Evolutionary conservation across 225 moss, liverwort and hornwort genomes (phyloP), one percentile per base, ranked within the genome.

Genomic region (Bryum argenteum): DNA sequence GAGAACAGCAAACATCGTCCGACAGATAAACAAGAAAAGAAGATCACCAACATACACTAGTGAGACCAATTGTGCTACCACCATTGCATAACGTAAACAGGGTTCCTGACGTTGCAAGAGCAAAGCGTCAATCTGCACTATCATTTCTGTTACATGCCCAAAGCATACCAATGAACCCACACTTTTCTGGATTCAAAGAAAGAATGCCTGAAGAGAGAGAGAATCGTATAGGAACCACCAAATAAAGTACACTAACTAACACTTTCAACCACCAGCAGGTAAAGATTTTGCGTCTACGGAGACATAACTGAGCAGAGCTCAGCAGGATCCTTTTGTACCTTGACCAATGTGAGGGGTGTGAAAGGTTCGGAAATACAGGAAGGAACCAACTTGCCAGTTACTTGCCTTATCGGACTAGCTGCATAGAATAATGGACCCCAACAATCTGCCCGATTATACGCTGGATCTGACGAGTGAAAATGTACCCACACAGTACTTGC

Each of bases 371-470:
- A 68, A 67, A 87, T 63, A 71, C 76, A 65, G 62, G 81, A 74
- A 56, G 76, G 77, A 28, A 72, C 69, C 53, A 79, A 77, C 64
- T 79, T 75, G 84, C 84, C 81, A 61, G 79, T 68, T 53, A 77
- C 77, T 33, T 69, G 68, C 63, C 84, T 84, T 60, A 84, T 72
- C 8, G 83, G 81, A 71, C 79, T 81, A 37, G 81, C 89, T 68
- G 86, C 86, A 81, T 86, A 89, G 63, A 83, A 89, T 68, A 89
- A 81, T 81, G 89, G 89, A 67, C 89, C 89, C 86, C 86, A 89
- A 67, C 89, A 89, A 66, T 89, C 89, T 19, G 89, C 89, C 38
- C 89, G 85, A 65, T 89, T 77, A 24, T 83, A 89, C 67, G 79
- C 83, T 58, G 85, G 50, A 48, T 89, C 80, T 40, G 83, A 86